These are phyloP conservation scores for Carex cristatella DNA, from an alignment of 176 grass and related monocot species.

Conservation along the genomic window DNA sequence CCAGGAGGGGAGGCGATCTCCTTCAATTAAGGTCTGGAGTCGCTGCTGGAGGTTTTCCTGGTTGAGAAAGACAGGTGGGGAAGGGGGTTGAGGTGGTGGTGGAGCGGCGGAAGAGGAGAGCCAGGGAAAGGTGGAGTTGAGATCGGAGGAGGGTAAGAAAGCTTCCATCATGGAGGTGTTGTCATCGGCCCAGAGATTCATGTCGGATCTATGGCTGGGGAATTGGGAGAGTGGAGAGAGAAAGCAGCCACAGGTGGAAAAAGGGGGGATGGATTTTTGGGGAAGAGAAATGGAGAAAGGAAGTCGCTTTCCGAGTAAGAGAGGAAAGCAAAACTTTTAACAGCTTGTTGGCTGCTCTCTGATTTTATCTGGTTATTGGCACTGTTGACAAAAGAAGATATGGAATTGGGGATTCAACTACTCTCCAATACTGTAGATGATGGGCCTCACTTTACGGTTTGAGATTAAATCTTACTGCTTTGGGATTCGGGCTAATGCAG, in stretches of 20 bases:
- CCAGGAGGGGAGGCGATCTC: constrained; percentile 38
- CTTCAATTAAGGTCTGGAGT: constrained; percentile 74
- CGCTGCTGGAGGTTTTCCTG: constrained; percentile 82
- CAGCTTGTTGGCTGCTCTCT: background rate
- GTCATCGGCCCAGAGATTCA: constrained; percentile 92
- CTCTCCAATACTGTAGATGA: too few species aligned
- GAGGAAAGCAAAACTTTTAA: background rate
- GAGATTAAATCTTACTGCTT: too few species aligned
- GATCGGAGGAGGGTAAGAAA: constrained; percentile 69
- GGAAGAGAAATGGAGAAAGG: background rate
- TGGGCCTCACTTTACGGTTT: too few species aligned
- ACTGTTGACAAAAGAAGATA: background rate
- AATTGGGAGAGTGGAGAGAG: background rate
- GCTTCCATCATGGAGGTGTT: constrained; percentile 93
- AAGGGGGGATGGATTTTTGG: background rate
- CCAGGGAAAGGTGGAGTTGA: constrained; percentile 55
- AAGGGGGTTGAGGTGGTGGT: background rate
- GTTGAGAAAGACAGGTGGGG: constrained; percentile 35
- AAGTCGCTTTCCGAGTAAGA: background rate
- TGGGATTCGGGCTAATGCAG: too few species aligned
- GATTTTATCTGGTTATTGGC: background rate
- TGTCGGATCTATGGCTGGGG: constrained; percentile 13
- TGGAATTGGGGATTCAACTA: background rate
- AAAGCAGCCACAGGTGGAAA: background rate
- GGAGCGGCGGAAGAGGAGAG: background rate